Conservation (phyloP, 306 rosid genomes). For the Trifolium fragiferum region DNA sequence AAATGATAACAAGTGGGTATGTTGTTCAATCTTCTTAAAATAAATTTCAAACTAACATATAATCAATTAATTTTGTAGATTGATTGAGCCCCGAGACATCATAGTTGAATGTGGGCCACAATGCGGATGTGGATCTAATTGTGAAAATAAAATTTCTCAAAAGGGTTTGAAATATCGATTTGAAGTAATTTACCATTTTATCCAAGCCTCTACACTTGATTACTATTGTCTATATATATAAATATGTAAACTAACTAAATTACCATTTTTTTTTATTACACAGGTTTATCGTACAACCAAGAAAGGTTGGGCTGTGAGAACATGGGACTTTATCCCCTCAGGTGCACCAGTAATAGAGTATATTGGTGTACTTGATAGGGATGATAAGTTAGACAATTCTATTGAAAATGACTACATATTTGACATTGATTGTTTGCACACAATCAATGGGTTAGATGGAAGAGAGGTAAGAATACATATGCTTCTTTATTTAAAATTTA, state of each 20-base stretch:
- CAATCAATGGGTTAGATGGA: not conserved
- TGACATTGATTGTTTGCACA: slow-evolving; percentile 31
- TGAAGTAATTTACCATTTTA: slow-evolving; percentile 1
- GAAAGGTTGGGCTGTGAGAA: slow-evolving; percentile 35
- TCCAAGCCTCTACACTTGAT: not conserved
- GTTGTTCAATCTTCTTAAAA: not conserved
- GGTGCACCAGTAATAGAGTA: slow-evolving; percentile 26
- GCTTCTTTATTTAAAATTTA: not conserved
- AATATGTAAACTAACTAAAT: not conserved
- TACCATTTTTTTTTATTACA: not conserved
- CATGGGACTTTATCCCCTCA: slow-evolving; percentile 7
- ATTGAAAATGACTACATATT: not conserved
- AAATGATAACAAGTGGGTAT: not conserved
- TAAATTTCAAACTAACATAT: not conserved
- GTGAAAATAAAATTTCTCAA: slow-evolving; percentile 19
- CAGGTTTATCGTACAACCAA: slow-evolving; percentile 35
- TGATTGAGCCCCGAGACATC: slow-evolving; percentile 20
- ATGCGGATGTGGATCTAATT: slow-evolving; percentile 32
- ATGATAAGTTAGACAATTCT: not conserved
- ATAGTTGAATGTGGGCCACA: slow-evolving; percentile 36
- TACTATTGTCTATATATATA: not conserved
- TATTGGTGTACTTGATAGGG: not conserved
- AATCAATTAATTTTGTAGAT: not conserved
- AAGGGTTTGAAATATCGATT: not conserved
- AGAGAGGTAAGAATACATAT: slow-evolving; percentile 15